A percentile compares a stretch with the other conserved stretches of the same genome.
Conservation (phyloP, 208 protist species). For the Leishmania aethiopica region DNA sequence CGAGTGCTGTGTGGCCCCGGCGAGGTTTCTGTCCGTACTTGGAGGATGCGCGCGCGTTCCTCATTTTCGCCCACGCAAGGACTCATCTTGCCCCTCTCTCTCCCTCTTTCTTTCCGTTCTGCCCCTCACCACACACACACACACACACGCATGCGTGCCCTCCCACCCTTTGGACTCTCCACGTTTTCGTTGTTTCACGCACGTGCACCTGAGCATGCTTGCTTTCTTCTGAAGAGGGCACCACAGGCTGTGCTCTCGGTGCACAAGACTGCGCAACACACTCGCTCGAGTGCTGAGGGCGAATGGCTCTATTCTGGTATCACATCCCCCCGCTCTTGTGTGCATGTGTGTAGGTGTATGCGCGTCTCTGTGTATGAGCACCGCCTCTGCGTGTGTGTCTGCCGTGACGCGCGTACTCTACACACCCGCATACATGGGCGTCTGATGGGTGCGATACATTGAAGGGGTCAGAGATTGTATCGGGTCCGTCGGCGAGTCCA, state of each 20-base stretch:
- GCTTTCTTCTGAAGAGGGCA: too few species aligned
- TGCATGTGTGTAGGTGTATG: neutral
- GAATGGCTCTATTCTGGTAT: slow-evolving; percentile 26
- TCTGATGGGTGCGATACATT: slow-evolving; percentile 25
- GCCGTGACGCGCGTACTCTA: neutral
- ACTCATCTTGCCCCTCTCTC: neutral
- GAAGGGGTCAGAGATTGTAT: slow-evolving; percentile 26
- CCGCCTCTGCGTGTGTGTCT: neutral
- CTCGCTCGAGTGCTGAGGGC: neutral
- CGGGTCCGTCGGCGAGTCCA: too few species aligned
- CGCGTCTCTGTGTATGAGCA: neutral
- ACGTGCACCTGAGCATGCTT: neutral
- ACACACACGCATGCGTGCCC: neutral
- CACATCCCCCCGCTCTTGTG: neutral
- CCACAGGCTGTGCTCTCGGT: neutral
- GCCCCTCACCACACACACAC: neutral
- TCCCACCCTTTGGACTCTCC: neutral
- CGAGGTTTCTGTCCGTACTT: neutral
- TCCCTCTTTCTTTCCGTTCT: neutral
- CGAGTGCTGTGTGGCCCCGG: neutral
- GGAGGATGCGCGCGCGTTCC: neutral
- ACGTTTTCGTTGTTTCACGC: neutral
- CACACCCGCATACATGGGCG: neutral
- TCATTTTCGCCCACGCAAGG: neutral
- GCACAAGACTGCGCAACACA: neutral